Conservation (phyloP, 306 rosid species). For the Quercus robur region DNA sequence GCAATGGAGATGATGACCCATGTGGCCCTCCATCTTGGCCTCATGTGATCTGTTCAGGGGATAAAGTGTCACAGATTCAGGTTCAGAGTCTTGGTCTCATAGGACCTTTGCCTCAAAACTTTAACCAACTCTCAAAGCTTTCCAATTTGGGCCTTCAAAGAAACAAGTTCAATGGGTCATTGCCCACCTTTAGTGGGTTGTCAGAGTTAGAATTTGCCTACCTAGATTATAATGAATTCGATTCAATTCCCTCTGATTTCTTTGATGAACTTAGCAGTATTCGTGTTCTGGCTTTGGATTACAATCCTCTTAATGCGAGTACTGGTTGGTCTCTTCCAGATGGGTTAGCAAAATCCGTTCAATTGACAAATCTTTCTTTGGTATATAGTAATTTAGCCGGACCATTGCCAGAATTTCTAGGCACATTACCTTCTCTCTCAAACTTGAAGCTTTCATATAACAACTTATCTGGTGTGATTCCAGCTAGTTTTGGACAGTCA, state of each 20-base stretch:
- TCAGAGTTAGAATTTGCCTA: conserved; percentile 73
- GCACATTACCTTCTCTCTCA: conserved; percentile 55
- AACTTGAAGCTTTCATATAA: conserved; percentile 61
- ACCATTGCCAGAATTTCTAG: conserved; percentile 60
- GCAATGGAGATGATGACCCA: conserved; percentile 54
- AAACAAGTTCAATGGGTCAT: conserved; percentile 57
- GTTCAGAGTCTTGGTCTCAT: conserved; percentile 61
- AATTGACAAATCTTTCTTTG: conserved; percentile 60
- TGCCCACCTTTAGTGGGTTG: conserved; percentile 68
- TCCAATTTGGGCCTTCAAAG: conserved; percentile 73
- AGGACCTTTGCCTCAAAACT: conserved; percentile 64
- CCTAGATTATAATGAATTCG: conserved; percentile 66
- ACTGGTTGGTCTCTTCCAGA: conserved; percentile 68
- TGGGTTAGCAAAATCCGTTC: conserved; percentile 55
- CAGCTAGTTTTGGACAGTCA: conserved; percentile 51
- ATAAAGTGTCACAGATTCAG: conserved; percentile 74
- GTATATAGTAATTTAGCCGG: conserved; percentile 63
- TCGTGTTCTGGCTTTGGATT: conserved; percentile 62
- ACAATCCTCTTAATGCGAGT: conserved; percentile 53
- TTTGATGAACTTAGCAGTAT: conserved; percentile 53
- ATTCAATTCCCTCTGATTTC: conserved; percentile 68
- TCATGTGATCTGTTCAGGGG: conserved; percentile 55
- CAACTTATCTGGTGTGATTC: conserved; percentile 49
- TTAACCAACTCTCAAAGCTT: conserved; percentile 72
- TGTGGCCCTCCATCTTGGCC: conserved; percentile 82